Base-by-base conservation (phyloP, 352 stramenopile species). In the Phytophthora tentaculata region DNA sequence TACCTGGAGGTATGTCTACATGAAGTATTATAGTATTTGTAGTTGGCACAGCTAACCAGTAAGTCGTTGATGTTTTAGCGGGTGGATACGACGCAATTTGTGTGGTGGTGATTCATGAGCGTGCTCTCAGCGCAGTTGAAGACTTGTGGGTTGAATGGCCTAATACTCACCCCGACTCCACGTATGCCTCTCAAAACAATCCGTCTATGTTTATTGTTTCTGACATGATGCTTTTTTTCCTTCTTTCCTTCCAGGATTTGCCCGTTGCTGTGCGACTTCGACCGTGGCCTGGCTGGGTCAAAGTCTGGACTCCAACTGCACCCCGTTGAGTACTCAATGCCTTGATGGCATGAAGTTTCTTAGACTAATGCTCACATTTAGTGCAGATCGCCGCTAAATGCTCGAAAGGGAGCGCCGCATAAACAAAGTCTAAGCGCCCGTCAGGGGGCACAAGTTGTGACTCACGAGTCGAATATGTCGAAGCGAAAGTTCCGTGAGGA, bases 61-160 rank as follows among this genome's bases (percentile, higher is more conserved):
- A 13, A 22, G 17, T 13, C 50, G 19, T 48, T 48, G 12, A 14
- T 62, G 48, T 2, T 73, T 10, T 39, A 95, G 97, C 97, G 37
- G 97, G 97, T 66, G 97, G 97, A 32, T 98, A 98, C 64, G 97
- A 99, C 74, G 97, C 97, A 1, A 86, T 99, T 55, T 99, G 97
- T 73, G 97, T 96, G 24, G 55, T 98, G 23, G 81, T 88, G 20
- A 59, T 97, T 41, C 80, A 97, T 56, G 59, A 75, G n/a, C 45
- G 67, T 12, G 81, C 74, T 22, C 57, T 94, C 2, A 64, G 74
- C 43, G 64, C 49, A 24, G 84, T 97, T 22, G 86, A 97, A 72
- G 53, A 81, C 23, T 64, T 97, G 41, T 97, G 91, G 91, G 35
- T 80, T 0, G 56, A 69, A 20, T 97, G 90, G 90, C 52, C 80